Evolutionary conservation across 2,329 filamentous ascomycete species (phyloP), one percentile per base, ranked within the genome.

Genomic region (Biscogniauxia sp.): DNA sequence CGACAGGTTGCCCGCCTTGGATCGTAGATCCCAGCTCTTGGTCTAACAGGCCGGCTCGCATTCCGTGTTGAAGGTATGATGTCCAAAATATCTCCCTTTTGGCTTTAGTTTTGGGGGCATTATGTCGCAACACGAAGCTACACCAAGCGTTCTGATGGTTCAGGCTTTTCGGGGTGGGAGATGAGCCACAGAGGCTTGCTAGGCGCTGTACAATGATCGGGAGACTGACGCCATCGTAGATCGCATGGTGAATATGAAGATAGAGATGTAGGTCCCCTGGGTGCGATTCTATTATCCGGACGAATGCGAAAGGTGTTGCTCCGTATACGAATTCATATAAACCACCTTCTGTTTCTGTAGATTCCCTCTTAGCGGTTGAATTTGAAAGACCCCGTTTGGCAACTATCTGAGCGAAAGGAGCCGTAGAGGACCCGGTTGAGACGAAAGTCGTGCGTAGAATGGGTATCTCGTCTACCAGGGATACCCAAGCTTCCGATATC

Each of bases 221-320:
- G 4, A 97, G 78, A 68, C 91, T 95, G 61, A 96, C 82, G 5
- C 88, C 93, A 72, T 97, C 94, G 70, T 97, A 98, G 0, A 97
- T 79, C 0, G 91, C 90, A 72, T 98, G 93, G 64, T 97, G 93
- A 4, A 97, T 88, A 25, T 80, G 80, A 5, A 92, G 78, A 1
- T 82, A 76, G 3, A 87, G 58, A 0, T 64, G 50, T 67, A 73
- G 76, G 2, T 65, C 61, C 0, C 66, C 63, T 0, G 64, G 49
- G 0, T 64, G 58, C 3, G 65, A 57, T 1, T 65, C 60, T 2
- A 64, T 50, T 0, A 71, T 61, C 0, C 54, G 49, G 2, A 78
- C 54, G 4, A 64, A 60, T 2, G 71, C 63, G 51, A 75, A 65
- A 0, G 70, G 74, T 2, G 68, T 68, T 0, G 57, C 32, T 1